Evolutionary conservation across 73 alveolate species (phyloP), one percentile per base, ranked within the genome.

Genomic region (Durusdinium trenchii): DNA sequence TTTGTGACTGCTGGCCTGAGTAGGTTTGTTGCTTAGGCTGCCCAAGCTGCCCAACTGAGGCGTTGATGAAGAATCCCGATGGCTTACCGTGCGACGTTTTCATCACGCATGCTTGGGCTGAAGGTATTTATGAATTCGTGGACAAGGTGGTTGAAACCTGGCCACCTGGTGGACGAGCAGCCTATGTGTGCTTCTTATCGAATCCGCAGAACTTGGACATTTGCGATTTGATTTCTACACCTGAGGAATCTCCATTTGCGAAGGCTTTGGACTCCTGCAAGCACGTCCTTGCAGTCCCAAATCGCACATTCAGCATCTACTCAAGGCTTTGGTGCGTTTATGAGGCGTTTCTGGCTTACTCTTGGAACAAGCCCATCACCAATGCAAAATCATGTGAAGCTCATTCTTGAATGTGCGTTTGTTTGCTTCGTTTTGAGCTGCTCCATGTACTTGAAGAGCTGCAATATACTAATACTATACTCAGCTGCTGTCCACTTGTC

Each of bases 91-190:
- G 90, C 67, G 90, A 79, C 64, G 67, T 79, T 28, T 79, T 79
- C 67, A 79, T 79, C 67, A 79, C 90, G 5, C 90, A 79, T 26
- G 61, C 67, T 64, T 79, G 90, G 90, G 90, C 90, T 18, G 90
- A 79, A 47, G 90, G 90, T 3, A 52, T 76, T 76, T 79, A 46
- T 32, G 90, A 79, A 26, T 79, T 79, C 47, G 90, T 79, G 90
- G 90, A 79, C 67, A 79, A 79, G 45, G 90, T 47, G 43, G 35
- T 47, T 7, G 35, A 64, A 28, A 6, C 47, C 32, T 79, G 90
- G 90, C 90, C 90, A 3, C 20, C 10, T 7, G 67, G 64, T 10
- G 90, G 67, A 45, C 4, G 60, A 79, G 90, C 67, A 43, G 54
- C 0, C n/a, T 79, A 79, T 30, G 64, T 79, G 18, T 79, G 90